These are phyloP conservation scores for Raddia distichophylla DNA, from an alignment of 176 grass and related monocot genomes.

Conservation along the genomic window DNA sequence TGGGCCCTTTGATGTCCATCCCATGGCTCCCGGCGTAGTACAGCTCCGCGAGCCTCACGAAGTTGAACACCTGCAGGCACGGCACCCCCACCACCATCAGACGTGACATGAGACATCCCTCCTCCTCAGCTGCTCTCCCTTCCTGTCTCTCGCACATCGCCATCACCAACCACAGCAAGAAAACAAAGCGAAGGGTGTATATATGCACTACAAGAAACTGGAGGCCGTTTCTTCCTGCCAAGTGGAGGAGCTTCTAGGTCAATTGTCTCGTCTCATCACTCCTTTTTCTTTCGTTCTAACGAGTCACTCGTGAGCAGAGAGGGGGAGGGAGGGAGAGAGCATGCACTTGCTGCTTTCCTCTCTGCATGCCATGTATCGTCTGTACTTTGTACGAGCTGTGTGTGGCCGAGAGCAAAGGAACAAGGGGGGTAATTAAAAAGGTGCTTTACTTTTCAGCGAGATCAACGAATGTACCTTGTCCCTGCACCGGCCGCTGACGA, in stretches of 20 bases:
- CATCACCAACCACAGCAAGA: not conserved
- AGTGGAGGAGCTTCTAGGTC: constrained; percentile 41
- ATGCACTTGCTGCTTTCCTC: not conserved
- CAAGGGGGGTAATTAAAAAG: not conserved
- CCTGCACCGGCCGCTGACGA: constrained; percentile 70
- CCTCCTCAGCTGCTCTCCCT: not conserved
- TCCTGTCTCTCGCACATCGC: not conserved
- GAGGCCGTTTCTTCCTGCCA: not conserved
- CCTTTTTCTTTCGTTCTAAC: not conserved
- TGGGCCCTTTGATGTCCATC: constrained; percentile 86
- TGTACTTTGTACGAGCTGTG: not conserved
- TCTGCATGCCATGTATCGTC: not conserved
- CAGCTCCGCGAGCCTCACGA: constrained; percentile 66
- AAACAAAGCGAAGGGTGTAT: not conserved
- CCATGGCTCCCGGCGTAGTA: constrained; percentile 94
- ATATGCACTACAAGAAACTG: not conserved
- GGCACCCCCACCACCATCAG: too few relatives aligned
- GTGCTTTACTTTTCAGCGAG: not conserved
- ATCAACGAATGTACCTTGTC: constrained; percentile 57
- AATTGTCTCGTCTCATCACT: not conserved
- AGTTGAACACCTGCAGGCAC: constrained; percentile 54
- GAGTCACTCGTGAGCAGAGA: not conserved
- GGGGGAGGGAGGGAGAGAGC: too few relatives aligned
- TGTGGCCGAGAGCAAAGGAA: not conserved
- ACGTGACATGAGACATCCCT: not conserved